These are phyloP conservation scores for Diplodia mutila DNA, from an alignment of 2,329 filamentous ascomycete species.

Conservation along the genomic window DNA sequence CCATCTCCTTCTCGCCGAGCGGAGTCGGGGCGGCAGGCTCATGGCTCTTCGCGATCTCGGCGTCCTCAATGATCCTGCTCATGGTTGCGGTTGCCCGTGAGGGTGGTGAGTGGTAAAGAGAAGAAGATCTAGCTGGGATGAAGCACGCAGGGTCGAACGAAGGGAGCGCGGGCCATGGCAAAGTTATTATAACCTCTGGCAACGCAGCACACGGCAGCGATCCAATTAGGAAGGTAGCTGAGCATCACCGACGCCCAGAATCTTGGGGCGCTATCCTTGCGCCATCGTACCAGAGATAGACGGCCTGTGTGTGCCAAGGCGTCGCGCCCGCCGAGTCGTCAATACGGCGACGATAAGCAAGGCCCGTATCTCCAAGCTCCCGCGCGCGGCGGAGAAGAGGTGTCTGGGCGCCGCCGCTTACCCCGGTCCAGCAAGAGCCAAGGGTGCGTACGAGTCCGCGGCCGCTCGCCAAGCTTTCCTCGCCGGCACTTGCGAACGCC, in stretches of 20 bases:
- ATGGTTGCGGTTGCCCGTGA: background rate
- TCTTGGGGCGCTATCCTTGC: slow-evolving; percentile 8
- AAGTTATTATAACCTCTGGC: slow-evolving; percentile 7
- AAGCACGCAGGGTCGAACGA: slow-evolving; percentile 1
- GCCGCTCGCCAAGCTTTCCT: slow-evolving; percentile 13
- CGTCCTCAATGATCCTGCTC: slow-evolving; percentile 14
- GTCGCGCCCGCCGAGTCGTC: slow-evolving; percentile 4
- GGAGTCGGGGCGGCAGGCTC: slow-evolving; percentile 40
- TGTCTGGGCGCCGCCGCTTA: slow-evolving; percentile 6
- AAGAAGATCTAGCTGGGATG: background rate
- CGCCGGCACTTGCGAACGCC: background rate
- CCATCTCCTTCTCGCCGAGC: slow-evolving; percentile 39
- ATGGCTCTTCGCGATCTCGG: slow-evolving; percentile 41
- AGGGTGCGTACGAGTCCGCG: slow-evolving; percentile 4
- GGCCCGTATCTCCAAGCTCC: slow-evolving; percentile 18
- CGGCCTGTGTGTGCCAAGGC: slow-evolving; percentile 6
- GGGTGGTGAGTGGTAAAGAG: background rate
- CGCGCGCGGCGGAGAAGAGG: background rate
- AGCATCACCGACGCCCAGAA: slow-evolving; percentile 3
- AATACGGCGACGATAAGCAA: slow-evolving; percentile 14
- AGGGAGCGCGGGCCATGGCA: slow-evolving; percentile 1
- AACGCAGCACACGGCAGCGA: background rate
- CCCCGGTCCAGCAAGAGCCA: slow-evolving; percentile 19
- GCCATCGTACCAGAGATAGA: slow-evolving; percentile 6
- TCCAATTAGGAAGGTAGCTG: slow-evolving; percentile 13